A percentile compares a stretch with the other conserved stretches of the same genome.
Conservation (phyloP, 2,329 filamentous ascomycete genomes). For the Cercospora citrullina region DNA sequence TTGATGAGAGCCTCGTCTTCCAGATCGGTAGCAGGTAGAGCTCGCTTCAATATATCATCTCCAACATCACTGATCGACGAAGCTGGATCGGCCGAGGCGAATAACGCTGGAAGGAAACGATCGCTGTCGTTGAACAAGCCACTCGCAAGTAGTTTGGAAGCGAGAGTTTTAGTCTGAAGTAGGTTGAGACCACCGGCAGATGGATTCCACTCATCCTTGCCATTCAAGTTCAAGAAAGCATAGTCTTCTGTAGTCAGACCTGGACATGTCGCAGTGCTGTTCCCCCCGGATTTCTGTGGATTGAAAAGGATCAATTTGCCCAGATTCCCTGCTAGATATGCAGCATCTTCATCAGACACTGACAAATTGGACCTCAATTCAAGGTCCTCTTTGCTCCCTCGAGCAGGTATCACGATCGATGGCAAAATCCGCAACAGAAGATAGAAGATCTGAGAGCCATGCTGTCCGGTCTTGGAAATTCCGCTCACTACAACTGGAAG, state of each 20-base stretch:
- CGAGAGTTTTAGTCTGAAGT: constrained; percentile 67
- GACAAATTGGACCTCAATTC: constrained; percentile 66
- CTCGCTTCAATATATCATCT: constrained; percentile 84
- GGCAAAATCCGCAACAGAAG: constrained; percentile 75
- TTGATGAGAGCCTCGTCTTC: constrained; percentile 66
- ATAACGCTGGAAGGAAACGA: constrained; percentile 79
- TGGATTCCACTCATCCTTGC: constrained; percentile 69
- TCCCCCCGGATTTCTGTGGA: constrained; percentile 39
- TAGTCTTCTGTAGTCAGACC: constrained; percentile 67
- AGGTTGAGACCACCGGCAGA: constrained; percentile 64
- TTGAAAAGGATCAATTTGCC: constrained; percentile 72
- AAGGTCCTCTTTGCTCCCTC: constrained; percentile 76
- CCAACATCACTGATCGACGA: constrained; percentile 79
- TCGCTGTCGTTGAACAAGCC: constrained; percentile 82
- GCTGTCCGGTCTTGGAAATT: constrained; percentile 59
- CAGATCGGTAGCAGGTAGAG: constrained; percentile 64
- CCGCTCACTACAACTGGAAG: constrained; percentile 70
- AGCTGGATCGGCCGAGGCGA: constrained; percentile 79
- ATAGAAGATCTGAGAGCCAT: constrained; percentile 73
- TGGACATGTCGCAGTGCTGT: constrained; percentile 48
- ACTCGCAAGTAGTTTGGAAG: constrained; percentile 73
- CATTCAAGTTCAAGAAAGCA: constrained; percentile 65
- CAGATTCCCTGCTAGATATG: constrained; percentile 72
- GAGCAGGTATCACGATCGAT: constrained; percentile 68
- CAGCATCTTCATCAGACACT: constrained; percentile 69